Evolutionary conservation across 495 filamentous ascomycete genomes (phyloP).

Genomic region (Margaritispora aquatica): DNA sequence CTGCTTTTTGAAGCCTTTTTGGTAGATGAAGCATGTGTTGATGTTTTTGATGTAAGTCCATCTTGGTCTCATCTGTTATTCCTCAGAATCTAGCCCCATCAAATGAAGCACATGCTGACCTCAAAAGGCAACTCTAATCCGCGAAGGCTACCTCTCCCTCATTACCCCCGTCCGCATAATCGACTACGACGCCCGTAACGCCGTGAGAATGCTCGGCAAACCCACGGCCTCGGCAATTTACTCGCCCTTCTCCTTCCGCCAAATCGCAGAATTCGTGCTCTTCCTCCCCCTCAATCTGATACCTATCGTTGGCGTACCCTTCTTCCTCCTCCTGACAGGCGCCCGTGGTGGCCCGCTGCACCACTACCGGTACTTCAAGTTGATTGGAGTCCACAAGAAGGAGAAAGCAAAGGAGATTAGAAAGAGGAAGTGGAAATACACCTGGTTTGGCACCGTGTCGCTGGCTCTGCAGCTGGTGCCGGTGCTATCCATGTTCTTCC

Average conservation of each 20-base stretch:
- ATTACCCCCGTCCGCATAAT: slow-evolving; percentile 67
- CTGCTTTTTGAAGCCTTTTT: slow-evolving; percentile 74
- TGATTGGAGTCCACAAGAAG: slow-evolving; percentile 62
- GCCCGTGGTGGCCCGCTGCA: slow-evolving; percentile 51
- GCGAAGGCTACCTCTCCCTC: slow-evolving; percentile 46
- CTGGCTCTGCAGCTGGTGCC: slow-evolving; percentile 68
- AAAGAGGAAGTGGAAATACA: slow-evolving; percentile 61
- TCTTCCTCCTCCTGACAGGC: slow-evolving; percentile 70
- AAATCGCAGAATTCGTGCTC: slow-evolving; percentile 69
- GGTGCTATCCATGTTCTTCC: slow-evolving; percentile 77
- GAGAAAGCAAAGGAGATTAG: slow-evolving; percentile 59
- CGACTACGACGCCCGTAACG: slow-evolving; percentile 49
- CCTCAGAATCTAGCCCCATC: not conserved
- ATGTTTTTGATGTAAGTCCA: slow-evolving; percentile 80
- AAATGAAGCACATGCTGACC: not conserved
- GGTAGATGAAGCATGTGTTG: slow-evolving; percentile 76
- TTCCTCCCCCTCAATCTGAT: slow-evolving; percentile 87
- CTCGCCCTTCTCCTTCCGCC: slow-evolving; percentile 61
- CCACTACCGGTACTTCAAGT: slow-evolving; percentile 70
- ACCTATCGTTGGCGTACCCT: slow-evolving; percentile 71
- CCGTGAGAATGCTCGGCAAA: slow-evolving; percentile 70
- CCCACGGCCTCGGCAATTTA: slow-evolving; percentile 61
- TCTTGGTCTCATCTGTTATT: not conserved
- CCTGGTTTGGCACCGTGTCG: slow-evolving; percentile 51
- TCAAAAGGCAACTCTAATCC: slow-evolving; percentile 32